Evolutionary conservation across 176 grass and related monocot species (phyloP), one percentile per base, ranked within the genome.

Genomic region (Cenchrus purpureus): DNA sequence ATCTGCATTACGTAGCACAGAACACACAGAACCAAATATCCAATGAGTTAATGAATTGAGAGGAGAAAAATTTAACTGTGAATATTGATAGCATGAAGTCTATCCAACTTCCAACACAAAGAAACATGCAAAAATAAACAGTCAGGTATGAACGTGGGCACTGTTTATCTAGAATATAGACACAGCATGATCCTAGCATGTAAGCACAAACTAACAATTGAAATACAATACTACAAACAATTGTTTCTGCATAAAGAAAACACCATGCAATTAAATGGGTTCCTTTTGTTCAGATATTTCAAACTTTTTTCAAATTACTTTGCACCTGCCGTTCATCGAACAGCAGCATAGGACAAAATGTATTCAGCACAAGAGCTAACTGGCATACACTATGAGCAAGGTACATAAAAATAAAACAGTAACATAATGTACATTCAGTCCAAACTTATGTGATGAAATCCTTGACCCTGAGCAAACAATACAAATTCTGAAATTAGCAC

Each of bases 1-100:
- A 89, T 99, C 97, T 99, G 92, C 70, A 91, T 72, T 78, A 85
- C 65, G 75, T 70, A 84, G 19, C 87, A 89, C 7, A 94, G 19
- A 70, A 79, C 31, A 83, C 8, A 77, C 8, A 55, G 8, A 44
- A 77, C 43, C 16, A 79, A 42, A 58, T 82, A 74, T 90, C 32
- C n/a, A 10, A 50, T 82, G 59, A 84, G 68, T 70, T 83, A 65
- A 77, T 68, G 56, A 80, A 79, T 9, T 74, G 22, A 59, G 6
- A 1, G 52, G n/a, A 56, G 74, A 40, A 78, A 79, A 42, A 68
- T 40, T 49, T 71, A 84, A 77, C 28, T 59, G 10, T 71, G 59
- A 71, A 69, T 7, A 31, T 60, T 59, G 42, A 82, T 48, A 71
- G n/a, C 1, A 2, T 29, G 62, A 11, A 72, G 87, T 57, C 65